Evolutionary conservation across 805 yeast species (phyloP), one percentile per base, ranked within the genome.

Genomic region (Candida multigemmis): DNA sequence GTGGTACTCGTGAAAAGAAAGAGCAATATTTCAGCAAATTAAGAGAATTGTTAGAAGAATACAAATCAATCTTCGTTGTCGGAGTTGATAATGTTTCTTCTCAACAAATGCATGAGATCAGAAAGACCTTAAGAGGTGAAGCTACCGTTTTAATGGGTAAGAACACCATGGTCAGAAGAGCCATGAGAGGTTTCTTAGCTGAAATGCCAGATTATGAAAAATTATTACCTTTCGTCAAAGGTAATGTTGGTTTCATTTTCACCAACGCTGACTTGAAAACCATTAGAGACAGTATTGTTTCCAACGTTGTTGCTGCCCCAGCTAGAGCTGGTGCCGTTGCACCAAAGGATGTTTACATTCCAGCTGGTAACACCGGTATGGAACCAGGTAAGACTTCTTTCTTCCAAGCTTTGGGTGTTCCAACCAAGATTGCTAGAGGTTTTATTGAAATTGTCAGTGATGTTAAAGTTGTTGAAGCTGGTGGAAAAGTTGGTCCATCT

Each of bases 381-480:
- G 98, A 91, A 75, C 99, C 99, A 70, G 97, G 97, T 81, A 91
- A 91, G 85, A 91, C 99, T 60, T 91, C 98, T 63, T 91, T 91
- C 94, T 91, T 91, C 97, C 99, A 91, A 79, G 98, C 99, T 62
- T 79, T 91, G 58, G 97, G 97, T 84, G 96, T 91, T 57, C 98
- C 98, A 78, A 91, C 99, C 84, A 91, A 91, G 93, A 91, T 91
- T 86, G 91, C 95, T 70, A 87, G 99, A 83, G 99, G 99, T 91
- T 86, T 96, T 72, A 91, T 91, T 79, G 99, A 91, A 75, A 91
- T 91, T 70, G 86, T 85, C 66, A 68, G 81, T 53, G 98, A 91
- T 61, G 94, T 91, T 57, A 83, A 83, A 75, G 95, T 91, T 62
- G 94, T 87, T 58, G 76, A 71, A 42, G 77, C 79, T 41, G 83